These are phyloP conservation scores for Penicillium mononematosum DNA, from an alignment of 495 filamentous ascomycete genomes.

Conservation along the genomic window DNA sequence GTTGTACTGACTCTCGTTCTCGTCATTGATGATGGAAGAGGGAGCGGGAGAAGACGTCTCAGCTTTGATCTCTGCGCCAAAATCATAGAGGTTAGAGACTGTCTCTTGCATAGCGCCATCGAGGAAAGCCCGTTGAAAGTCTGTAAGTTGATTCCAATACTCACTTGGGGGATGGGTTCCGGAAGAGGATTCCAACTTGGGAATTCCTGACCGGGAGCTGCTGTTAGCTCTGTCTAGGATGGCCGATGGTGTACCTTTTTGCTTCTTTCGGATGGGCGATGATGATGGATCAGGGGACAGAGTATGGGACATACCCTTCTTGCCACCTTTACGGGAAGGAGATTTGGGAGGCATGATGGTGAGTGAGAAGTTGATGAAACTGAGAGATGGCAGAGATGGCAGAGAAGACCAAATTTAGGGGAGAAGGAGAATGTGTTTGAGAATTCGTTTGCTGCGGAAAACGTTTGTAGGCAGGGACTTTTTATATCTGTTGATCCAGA, in stretches of 20 bases:
- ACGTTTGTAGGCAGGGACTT: not conserved
- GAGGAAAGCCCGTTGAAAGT: not conserved
- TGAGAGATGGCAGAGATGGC: not conserved
- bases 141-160: not conserved
- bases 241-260: not conserved
- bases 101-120: not conserved
- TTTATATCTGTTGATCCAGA: not conserved
- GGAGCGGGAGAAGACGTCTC: not conserved
- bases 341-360: not conserved
- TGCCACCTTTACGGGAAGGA: not conserved
- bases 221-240: not conserved
- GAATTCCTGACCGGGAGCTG: not conserved
- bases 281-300: not conserved
- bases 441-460: not conserved
- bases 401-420: not conserved
- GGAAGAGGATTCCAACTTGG: not conserved
- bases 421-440: not conserved
- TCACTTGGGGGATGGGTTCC: not conserved
- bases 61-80: not conserved
- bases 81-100: not conserved
- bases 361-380: not conserved
- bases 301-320: slow-evolving; percentile 2
- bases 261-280: not conserved
- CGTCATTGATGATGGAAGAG: not conserved
- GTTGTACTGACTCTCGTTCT: not conserved